Base-by-base conservation (phyloP, 1,139 yeast species). In the Scheffersomyces illinoinensis region DNA sequence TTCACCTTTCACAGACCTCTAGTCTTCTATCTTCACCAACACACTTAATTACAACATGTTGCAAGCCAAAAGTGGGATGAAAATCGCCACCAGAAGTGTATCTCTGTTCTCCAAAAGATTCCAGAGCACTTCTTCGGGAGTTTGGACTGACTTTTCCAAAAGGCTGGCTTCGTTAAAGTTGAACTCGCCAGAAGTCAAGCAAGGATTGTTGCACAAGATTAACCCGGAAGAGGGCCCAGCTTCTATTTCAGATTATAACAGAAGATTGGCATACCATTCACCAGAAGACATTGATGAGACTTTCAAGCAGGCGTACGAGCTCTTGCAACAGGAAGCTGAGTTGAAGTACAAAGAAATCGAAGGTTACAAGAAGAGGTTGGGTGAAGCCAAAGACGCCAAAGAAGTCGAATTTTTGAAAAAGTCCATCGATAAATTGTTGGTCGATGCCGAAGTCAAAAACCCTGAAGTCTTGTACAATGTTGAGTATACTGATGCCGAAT, bases 401-500 rank as follows among this genome's bases (percentile, higher is more conserved):
- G 56, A 62, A 4, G 56, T 57, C 21, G 59, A 57, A 10, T 50
- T 55, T 17, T 53, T 59, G 52, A 56, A 60, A 26, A 59, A 61
- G 39, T 59, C 64, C 47, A 68, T 71, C 51, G 75, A 76, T 39
- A 53, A 65, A 33, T 65, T 75, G 54, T 65, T 64, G 20, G 66
- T 71, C 12, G 63, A 68, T 52, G 91, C 96, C 1, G 96, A 93
- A 71, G 67, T 78, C 52, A 73, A 80, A 67, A 91, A 93, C 71
- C 98, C 98, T 8, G 97, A 91, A 73, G 97, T 92, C 10, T 77
- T 86, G 61, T 91, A 85, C 76, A 91, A 90, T 71, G 78, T 84
- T 57, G 76, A 77, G 55, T 85, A 73, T 70, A 68, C 71, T 56
- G 69, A 77, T 33, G 72, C 84, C 5, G 76, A 78, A 18, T 66